Evolutionary conservation across 345 rosid genomes (phyloP), one percentile per base, ranked within the genome.

Genomic region (Aurinia saxatilis): DNA sequence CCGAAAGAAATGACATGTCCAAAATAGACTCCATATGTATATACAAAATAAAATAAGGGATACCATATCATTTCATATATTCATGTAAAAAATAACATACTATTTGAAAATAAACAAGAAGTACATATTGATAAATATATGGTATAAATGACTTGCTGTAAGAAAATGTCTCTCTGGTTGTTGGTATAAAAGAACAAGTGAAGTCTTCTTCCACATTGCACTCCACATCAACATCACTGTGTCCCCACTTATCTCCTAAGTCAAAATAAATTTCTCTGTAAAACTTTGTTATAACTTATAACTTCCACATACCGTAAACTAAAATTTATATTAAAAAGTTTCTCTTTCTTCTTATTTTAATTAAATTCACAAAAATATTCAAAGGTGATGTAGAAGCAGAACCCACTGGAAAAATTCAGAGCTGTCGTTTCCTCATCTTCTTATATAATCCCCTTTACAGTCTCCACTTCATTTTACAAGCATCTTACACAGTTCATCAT

Each of bases 381-480:
- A 69, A 60, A 17, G 73, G 67, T 45, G 36, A 53, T 13, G 63
- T 46, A 52, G 64, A 54, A 38, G 63, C 38, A 60, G 69, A 54
- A 47, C 68, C 51, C 64, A 70, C 68, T 63, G 42, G 12, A 34
- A 38, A 42, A 17, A 11, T 54, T 31, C 68, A 70, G 50, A 70
- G 68, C 69, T 55, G 64, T 63, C 68, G 49, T 45, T 53, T 45
- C 62, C 49, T 51, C 72, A 61, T 61, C 52, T 17, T 55, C 65
- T 63, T 70, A 70, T 70, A 56, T 63, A 70, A 70, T 56, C 59
- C 59, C 50, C 64, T 48, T 40, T 49, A 70, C 50, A 61, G 1
- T 60, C 68, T 11, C 27, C 63, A 45, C 57, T 55, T 19, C 38
- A 8, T 48, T 49, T 58, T 15, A n/a, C 64, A 23, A 48, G 65